Conservation (phyloP, 441 rosid genomes). For the Adansonia gregorii region DNA sequence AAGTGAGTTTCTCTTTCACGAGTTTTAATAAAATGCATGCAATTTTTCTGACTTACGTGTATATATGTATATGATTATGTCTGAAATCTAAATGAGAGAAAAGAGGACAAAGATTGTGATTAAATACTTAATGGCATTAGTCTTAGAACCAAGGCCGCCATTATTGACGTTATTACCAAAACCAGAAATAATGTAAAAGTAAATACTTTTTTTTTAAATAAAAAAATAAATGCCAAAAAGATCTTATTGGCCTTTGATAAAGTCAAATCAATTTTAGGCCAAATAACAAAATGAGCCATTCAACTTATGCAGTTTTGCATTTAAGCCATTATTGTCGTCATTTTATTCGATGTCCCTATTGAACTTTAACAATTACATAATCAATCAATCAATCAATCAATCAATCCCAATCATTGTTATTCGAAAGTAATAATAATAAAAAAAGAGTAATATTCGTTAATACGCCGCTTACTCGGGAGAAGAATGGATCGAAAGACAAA, state of each 20-base stretch:
- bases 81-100: conserved; percentile 12
- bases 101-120: background rate
- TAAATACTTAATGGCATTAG: background rate
- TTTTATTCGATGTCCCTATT: too few species aligned
- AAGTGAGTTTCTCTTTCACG: background rate
- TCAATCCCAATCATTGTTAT: too few species aligned
- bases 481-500: too few species aligned
- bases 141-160: conserved; percentile 1
- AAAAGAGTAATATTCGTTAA: too few species aligned
- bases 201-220: too few species aligned
- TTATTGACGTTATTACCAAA: background rate
- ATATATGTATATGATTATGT: conserved; percentile 37
- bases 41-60: conserved; percentile 12
- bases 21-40: background rate
- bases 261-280: background rate
- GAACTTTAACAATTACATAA: too few species aligned
- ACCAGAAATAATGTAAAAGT: background rate
- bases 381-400: too few species aligned
- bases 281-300: background rate
- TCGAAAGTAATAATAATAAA: too few species aligned
- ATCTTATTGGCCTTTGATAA: too few species aligned
- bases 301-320: background rate
- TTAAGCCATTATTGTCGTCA: background rate
- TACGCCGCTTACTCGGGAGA: too few species aligned
- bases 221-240: too few species aligned